Base-by-base conservation (phyloP, 2,329 filamentous ascomycete species). In the Gyromitra esculenta region DNA sequence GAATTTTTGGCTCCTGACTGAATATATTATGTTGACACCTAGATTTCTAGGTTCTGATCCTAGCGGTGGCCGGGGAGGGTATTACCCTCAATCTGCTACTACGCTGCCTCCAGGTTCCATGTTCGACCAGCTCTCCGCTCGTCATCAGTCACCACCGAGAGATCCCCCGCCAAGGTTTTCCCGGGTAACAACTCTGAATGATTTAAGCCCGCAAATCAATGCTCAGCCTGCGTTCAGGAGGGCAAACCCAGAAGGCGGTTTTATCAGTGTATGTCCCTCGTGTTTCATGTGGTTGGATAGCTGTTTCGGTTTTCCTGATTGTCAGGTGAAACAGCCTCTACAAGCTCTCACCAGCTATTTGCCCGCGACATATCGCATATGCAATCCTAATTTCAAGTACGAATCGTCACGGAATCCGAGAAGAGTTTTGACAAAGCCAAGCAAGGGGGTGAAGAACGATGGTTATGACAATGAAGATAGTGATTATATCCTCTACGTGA, bases 391-490 rank as follows among this genome's bases (percentile, higher is more conserved):
- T 81, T 99, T 99, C 87, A 97, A 99, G 86, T 99, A 99, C 85
- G 96, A 99, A 83, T 97, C 96, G 15, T 97, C 96, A 69, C 90
- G 96, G 80, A 99, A 99, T 82, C 96, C 96, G 50, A 92, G 96
- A 78, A 89, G 96, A 83, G 96, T 99, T 64, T 87, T 99, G 80
- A 99, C 96, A 15, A 99, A 99, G 84, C 96, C 96, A 6, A 98
- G 96, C 88, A 99, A 99, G 85, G 96, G 96, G 13, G 89, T 92
- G 78, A 99, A 99, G 87, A 99, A 99, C 82, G 96, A 99, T 85
- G 96, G 96, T 2, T 99, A 96, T 82, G 96, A 99, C 83, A 99
- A 99, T 81, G 96, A 99, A 83, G 96, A 99, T 81, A 98, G 96
- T 84, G 96, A 99, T 83, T 99, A 99, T 83, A 99, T 99, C 82